Evolutionary conservation across 2,329 filamentous ascomycete genomes (phyloP).

Genomic region (Ophiobolus disseminans): DNA sequence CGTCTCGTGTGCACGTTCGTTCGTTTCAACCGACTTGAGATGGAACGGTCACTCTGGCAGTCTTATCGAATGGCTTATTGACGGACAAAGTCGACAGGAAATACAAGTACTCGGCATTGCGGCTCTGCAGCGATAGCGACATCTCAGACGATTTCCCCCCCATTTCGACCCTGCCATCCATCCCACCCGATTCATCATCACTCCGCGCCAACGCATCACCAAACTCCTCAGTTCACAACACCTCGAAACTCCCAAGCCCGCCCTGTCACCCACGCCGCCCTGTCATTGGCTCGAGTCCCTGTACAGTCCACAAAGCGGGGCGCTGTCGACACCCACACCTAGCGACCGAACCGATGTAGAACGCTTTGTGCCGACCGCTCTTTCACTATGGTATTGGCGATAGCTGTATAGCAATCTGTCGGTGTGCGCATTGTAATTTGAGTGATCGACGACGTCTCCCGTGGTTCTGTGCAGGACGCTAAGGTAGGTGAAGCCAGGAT

Average conservation of each 20-base stretch:
- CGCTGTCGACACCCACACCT: conserved; percentile 6
- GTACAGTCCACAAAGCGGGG: conserved; percentile 18
- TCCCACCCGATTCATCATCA: conserved; percentile 4
- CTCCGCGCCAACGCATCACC: conserved; percentile 10
- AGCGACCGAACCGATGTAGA: conserved; percentile 7
- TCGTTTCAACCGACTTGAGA: not conserved
- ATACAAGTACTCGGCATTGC: conserved; percentile 8
- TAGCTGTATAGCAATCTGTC: conserved; percentile 13
- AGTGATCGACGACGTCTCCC: conserved; percentile 1
- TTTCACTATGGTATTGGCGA: not conserved
- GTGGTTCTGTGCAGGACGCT: conserved; percentile 9
- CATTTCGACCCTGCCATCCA: not conserved
- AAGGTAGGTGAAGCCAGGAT: conserved; percentile 7
- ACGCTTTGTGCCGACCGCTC: conserved; percentile 21
- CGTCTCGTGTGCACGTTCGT: conserved; percentile 5
- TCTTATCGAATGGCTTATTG: not conserved
- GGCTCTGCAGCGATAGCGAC: conserved; percentile 19
- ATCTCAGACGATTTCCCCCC: not conserved
- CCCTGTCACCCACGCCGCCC: not conserved
- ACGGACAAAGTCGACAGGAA: not conserved
- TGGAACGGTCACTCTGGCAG: not conserved
- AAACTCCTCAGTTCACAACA: conserved; percentile 4
- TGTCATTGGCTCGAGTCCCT: conserved; percentile 13
- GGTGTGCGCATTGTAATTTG: conserved; percentile 11
- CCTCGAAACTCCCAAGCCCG: conserved; percentile 1